Evolutionary conservation across 225 moss, liverwort and hornwort genomes (phyloP).

Genomic region (Physcomitrellopsis africana): DNA sequence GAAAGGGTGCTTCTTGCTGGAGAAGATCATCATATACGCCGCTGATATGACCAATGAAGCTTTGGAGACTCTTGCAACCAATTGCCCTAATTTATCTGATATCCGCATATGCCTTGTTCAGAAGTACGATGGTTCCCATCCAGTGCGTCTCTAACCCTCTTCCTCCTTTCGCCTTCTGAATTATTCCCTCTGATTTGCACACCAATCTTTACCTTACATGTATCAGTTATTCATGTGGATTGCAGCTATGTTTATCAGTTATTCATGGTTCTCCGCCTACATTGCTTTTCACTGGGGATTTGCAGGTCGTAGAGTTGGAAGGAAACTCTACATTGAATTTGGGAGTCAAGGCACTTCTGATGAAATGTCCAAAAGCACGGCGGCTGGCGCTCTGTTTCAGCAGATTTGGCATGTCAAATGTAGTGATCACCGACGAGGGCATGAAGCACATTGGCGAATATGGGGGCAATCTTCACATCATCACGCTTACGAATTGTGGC

Average conservation of each 20-base stretch:
- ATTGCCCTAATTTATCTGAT: constrained; percentile 55
- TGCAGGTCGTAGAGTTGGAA: constrained; percentile 58
- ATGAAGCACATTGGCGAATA: constrained; percentile 55
- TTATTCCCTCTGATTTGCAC: background rate
- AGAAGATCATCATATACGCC: constrained; percentile 46
- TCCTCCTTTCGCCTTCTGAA: background rate
- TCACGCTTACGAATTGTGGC: constrained; percentile 67
- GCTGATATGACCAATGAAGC: constrained; percentile 67
- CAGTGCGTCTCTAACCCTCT: constrained; percentile 38
- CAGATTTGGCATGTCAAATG: constrained; percentile 41
- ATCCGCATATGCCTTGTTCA: constrained; percentile 64
- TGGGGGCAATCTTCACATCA: constrained; percentile 48
- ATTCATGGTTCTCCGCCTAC: background rate
- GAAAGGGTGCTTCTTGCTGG: constrained; percentile 43
- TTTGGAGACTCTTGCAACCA: constrained; percentile 49
- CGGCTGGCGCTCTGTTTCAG: constrained; percentile 60
- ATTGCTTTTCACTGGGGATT: background rate
- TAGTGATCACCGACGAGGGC: constrained; percentile 54
- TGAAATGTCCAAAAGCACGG: constrained; percentile 44
- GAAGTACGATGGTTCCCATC: constrained; percentile 51
- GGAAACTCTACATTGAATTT: constrained; percentile 55
- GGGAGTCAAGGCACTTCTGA: constrained; percentile 49
- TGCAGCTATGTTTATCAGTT: background rate
- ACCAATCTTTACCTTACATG: too few relatives aligned
- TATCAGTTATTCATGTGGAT: too few relatives aligned